A percentile compares a stretch with the other conserved stretches of the same genome.
phyloP scores from a whole-genome alignment of 2,329 filamentous ascomycete species.

The Metarhizium album region DNA sequence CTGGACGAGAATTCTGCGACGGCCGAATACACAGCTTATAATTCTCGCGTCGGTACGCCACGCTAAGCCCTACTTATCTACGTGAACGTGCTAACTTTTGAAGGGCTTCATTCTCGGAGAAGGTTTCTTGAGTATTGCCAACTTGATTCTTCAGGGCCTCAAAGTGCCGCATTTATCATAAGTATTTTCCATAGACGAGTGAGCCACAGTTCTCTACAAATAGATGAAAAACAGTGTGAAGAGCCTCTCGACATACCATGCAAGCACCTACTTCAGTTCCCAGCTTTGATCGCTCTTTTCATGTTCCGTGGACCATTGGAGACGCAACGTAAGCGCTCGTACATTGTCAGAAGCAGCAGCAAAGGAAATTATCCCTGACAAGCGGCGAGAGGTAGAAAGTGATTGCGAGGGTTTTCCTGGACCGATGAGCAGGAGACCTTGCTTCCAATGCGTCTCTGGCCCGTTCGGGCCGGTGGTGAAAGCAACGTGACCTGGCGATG shows the following conservation, averaged over 20 bases:
- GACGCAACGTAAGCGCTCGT: constrained; percentile 54
- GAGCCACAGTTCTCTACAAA: not conserved
- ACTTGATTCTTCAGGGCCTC: constrained; percentile 69
- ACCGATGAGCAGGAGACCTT: constrained; percentile 64
- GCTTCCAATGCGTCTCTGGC: constrained; percentile 81
- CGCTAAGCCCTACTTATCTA: not conserved
- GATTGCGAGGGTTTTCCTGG: constrained; percentile 35
- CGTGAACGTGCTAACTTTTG: constrained; percentile 5
- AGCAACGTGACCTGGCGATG: constrained; percentile 52
- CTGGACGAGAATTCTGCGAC: constrained; percentile 49
- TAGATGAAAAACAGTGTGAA: not conserved
- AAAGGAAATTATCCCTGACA: constrained; percentile 62
- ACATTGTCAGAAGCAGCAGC: constrained; percentile 57
- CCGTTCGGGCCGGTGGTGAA: constrained; percentile 79
- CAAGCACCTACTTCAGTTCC: constrained; percentile 30
- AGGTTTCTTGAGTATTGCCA: constrained; percentile 84
- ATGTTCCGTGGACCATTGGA: constrained; percentile 46
- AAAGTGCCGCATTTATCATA: constrained; percentile 59
- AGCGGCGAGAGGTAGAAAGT: constrained; percentile 41
- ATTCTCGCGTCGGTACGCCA: constrained; percentile 62
- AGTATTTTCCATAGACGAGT: not conserved
- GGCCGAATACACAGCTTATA: constrained; percentile 65
- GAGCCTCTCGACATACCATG: not conserved
- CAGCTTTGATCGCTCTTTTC: constrained; percentile 37
- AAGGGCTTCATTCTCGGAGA: constrained; percentile 85